Conservation (phyloP, 345 rosid genomes). For the Brassica juncea region DNA sequence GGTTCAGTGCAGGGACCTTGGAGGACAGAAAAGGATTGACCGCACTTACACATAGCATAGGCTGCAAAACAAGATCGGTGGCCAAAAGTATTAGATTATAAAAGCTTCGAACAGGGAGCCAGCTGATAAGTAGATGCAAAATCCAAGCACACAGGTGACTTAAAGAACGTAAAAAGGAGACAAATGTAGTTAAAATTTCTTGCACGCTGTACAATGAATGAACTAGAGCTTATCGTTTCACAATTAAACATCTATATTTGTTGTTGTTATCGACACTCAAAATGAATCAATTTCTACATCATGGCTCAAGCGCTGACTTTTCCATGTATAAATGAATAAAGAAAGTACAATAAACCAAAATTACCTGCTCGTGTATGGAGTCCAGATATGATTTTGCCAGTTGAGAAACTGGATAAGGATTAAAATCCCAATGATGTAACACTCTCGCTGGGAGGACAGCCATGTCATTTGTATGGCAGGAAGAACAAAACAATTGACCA, state of each 20-base stretch:
- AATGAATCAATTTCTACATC: background rate
- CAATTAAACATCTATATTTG: background rate
- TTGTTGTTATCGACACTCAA: background rate
- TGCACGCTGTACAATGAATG: background rate
- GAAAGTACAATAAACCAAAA: slow-evolving; percentile 4
- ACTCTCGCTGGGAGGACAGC: slow-evolving; percentile 92
- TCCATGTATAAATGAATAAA: background rate
- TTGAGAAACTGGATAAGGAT: slow-evolving; percentile 74
- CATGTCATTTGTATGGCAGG: slow-evolving; percentile 83
- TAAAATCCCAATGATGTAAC: slow-evolving; percentile 92
- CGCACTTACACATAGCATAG: slow-evolving; percentile 95
- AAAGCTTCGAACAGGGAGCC: slow-evolving; percentile 1
- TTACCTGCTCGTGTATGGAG: slow-evolving; percentile 91
- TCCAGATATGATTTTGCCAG: slow-evolving; percentile 92
- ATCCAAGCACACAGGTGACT: slow-evolving; percentile 7
- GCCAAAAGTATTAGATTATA: slow-evolving; percentile 1
- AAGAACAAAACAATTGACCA: slow-evolving; percentile 84
- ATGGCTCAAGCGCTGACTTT: background rate
- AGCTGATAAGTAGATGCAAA: background rate
- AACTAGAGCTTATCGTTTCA: slow-evolving; percentile 16
- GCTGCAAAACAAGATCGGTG: slow-evolving; percentile 55
- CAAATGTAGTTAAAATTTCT: background rate
- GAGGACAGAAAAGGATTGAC: slow-evolving; percentile 89
- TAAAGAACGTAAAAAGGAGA: background rate
- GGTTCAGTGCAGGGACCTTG: slow-evolving; percentile 87